Conservation (phyloP, 345 rosid species). For the Brassica napus region DNA sequence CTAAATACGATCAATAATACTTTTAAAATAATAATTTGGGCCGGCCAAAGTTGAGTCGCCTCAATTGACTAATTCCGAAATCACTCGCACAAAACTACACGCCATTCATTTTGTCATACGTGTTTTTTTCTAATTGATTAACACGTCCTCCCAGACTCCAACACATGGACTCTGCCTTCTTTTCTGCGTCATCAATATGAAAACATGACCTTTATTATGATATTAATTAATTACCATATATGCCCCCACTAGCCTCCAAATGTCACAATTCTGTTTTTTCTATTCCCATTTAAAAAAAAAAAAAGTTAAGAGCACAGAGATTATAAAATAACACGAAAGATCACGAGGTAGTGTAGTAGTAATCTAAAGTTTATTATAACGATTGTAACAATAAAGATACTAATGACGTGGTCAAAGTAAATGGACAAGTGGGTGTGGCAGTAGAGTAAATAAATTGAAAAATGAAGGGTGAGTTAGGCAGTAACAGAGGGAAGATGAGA, state of each 20-base stretch:
- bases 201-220: background rate
- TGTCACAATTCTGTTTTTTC: background rate
- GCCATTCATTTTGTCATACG: constrained; percentile 26
- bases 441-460: background rate
- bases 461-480: constrained; percentile 8
- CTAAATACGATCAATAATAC: background rate
- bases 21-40: background rate
- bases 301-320: background rate
- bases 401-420: constrained; percentile 23
- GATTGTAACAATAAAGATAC: background rate
- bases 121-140: background rate
- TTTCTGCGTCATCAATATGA: background rate
- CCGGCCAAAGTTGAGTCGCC: constrained; percentile 35
- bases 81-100: constrained; percentile 1
- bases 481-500: constrained; percentile 14
- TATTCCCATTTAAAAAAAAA: too few species aligned
- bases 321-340: background rate
- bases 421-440: constrained; percentile 21
- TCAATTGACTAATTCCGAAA: constrained; percentile 23
- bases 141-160: background rate
- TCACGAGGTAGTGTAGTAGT: background rate
- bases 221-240: background rate
- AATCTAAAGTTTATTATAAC: background rate
- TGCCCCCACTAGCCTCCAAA: background rate
- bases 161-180: constrained; percentile 22